Evolutionary conservation across 768 basidiomycete genomes (phyloP).

Genomic region (Tulasnella sp.): DNA sequence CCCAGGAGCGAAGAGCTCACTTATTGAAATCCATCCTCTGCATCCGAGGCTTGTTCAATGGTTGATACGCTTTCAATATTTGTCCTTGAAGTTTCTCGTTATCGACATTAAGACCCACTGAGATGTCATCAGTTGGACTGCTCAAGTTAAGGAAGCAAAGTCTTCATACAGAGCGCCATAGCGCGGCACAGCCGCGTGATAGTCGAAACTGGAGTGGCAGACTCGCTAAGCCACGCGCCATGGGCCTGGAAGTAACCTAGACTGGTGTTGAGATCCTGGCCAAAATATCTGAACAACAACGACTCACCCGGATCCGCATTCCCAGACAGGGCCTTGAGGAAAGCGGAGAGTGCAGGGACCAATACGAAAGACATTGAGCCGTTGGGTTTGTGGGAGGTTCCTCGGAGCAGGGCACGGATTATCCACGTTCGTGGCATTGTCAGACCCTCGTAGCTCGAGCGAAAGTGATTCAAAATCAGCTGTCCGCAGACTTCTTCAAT

Average conservation of each 20-base stretch:
- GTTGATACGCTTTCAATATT: conserved; percentile 6
- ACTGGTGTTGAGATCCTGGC: not conserved
- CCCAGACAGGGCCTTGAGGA: not conserved
- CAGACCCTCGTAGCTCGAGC: conserved; percentile 2
- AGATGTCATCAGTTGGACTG: not conserved
- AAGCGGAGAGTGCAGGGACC: not conserved
- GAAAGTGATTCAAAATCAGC: not conserved
- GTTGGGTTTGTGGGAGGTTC: not conserved
- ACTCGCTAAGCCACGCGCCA: not conserved
- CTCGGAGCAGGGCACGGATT: not conserved
- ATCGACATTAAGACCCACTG: conserved; percentile 5
- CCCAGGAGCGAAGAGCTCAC: not conserved
- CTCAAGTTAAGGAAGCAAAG: not conserved
- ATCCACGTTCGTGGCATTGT: conserved; percentile 24
- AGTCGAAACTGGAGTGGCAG: not conserved
- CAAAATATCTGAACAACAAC: not conserved
- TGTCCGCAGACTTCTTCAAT: conserved; percentile 30
- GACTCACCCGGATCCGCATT: not conserved
- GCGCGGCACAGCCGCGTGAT: not conserved
- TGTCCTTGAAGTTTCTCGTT: conserved; percentile 4
- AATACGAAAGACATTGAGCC: not conserved
- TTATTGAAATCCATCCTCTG: not conserved
- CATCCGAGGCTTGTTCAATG: not conserved
- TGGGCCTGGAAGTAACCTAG: not conserved
- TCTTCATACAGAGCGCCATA: not conserved